These are phyloP conservation scores for Dothideomycetes sp. DNA, from an alignment of 2,329 filamentous ascomycete genomes.

Conservation along the genomic window DNA sequence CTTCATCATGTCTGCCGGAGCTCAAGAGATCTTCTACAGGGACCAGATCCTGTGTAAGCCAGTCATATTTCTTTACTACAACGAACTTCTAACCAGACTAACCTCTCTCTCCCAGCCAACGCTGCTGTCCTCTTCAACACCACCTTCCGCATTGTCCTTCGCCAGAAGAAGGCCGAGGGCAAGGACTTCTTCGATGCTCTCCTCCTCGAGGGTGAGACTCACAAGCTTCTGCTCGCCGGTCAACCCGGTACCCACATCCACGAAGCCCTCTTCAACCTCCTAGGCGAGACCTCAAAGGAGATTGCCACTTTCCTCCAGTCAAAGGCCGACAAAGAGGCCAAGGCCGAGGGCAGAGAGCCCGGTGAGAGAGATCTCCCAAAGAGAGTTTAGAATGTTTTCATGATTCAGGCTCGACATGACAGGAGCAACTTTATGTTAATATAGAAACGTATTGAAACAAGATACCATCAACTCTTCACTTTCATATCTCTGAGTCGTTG, in stretches of 20 bases:
- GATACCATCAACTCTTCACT: too few relatives aligned
- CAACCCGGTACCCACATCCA: conserved; percentile 4
- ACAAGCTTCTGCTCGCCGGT: conserved; percentile 6
- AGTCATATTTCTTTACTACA: neutral
- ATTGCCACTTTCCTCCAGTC: conserved; percentile 2
- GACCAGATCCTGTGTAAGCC: conserved; percentile 8
- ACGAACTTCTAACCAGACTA: neutral
- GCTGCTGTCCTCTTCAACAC: conserved; percentile 6
- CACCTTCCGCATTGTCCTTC: conserved; percentile 8
- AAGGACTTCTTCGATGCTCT: conserved; percentile 5
- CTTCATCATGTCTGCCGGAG: neutral
- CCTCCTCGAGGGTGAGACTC: conserved; percentile 5
- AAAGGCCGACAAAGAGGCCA: conserved; percentile 6
- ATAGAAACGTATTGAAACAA: too few relatives aligned
- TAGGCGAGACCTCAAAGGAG: conserved; percentile 1
- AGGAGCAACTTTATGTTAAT: too few relatives aligned
- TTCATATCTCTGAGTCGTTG: too few relatives aligned
- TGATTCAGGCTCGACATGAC: too few relatives aligned
- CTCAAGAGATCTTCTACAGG: conserved; percentile 7
- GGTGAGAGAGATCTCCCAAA: neutral
- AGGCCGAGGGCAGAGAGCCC: neutral
- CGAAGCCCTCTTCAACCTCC: conserved; percentile 7
- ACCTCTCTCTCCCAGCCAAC: neutral
- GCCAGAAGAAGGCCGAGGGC: conserved; percentile 3
- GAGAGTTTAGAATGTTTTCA: too few relatives aligned